These are phyloP conservation scores for Carnegiea gigantea DNA, from an alignment of 179 eudicot genomes.

Conservation along the genomic window DNA sequence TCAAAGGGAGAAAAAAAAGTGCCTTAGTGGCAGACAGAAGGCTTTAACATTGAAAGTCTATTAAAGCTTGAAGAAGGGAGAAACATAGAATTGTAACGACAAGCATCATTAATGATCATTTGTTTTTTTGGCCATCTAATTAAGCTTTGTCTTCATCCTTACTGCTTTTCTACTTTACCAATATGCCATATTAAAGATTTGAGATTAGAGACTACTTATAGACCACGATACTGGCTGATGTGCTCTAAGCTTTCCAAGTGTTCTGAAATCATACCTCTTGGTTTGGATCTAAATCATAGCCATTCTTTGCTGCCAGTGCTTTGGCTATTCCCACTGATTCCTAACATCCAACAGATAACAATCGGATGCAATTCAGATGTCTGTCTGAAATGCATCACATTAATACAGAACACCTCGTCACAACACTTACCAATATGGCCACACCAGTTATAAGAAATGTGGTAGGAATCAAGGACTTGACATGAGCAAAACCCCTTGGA, in stretches of 20 bases:
- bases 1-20: slow-evolving; percentile 21
- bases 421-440: slow-evolving; percentile 81
- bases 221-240: background rate
- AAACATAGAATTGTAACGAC: background rate
- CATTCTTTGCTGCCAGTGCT: slow-evolving; percentile 98
- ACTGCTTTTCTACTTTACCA: background rate
- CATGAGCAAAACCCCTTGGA: slow-evolving; percentile 67
- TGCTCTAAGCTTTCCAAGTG: too few species aligned
- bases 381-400: background rate
- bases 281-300: slow-evolving; percentile 93
- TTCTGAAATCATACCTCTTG: slow-evolving; percentile 69
- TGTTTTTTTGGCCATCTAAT: background rate
- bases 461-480: slow-evolving; percentile 80
- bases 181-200: background rate
- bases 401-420: slow-evolving; percentile 8
- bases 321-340: slow-evolving; percentile 99
- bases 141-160: background rate
- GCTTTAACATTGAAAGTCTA: background rate
- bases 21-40: background rate
- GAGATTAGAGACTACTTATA: background rate
- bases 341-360: slow-evolving; percentile 36
- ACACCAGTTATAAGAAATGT: slow-evolving; percentile 92
- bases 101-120: background rate
- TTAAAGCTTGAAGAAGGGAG: background rate
- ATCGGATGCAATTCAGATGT: slow-evolving; percentile 12